phyloP scores from a whole-genome alignment of 352 stramenopile genomes.

The Globisporangium nodosum region DNA sequence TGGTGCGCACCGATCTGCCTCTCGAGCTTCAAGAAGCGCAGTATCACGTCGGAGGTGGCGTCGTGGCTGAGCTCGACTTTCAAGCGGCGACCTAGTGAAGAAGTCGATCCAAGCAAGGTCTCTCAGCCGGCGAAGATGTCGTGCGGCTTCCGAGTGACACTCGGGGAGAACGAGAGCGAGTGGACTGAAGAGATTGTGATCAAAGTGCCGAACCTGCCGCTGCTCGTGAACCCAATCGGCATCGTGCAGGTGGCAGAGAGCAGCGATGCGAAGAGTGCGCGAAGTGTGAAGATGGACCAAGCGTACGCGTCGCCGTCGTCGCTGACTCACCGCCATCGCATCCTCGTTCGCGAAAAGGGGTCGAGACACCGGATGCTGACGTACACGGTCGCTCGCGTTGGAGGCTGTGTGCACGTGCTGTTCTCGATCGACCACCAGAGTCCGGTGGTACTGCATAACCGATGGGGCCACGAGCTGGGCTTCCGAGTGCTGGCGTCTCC shows the following conservation, averaged over 20 bases:
- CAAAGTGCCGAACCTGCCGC: conserved; percentile 27
- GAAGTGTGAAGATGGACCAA: conserved; percentile 8
- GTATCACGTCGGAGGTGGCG: conserved; percentile 37
- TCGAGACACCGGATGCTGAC: conserved; percentile 64
- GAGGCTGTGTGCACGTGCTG: conserved; percentile 45
- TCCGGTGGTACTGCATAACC: conserved; percentile 59
- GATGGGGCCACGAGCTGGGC: conserved; percentile 43
- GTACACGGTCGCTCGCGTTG: conserved; percentile 51
- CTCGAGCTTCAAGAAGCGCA: conserved; percentile 37
- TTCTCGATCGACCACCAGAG: conserved; percentile 68
- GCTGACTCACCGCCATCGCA: conserved; percentile 36
- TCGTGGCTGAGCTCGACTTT: conserved; percentile 54
- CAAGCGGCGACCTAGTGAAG: conserved; percentile 30
- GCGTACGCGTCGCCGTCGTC: conserved; percentile 44
- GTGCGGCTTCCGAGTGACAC: conserved; percentile 35
- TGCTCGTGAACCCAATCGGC: conserved; percentile 26
- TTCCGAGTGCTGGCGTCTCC: conserved; percentile 40
- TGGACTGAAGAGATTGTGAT: conserved; percentile 48
- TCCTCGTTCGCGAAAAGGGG: conserved; percentile 46
- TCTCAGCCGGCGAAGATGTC: conserved; percentile 34
- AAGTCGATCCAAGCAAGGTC: conserved; percentile 20
- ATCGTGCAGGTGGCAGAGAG: conserved; percentile 21
- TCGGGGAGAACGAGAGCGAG: conserved; percentile 29
- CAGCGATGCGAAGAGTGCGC: conserved; percentile 7
- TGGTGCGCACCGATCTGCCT: conserved; percentile 47